Conservation (phyloP, 257 asterid species). For the Marsdenia floribunda region DNA sequence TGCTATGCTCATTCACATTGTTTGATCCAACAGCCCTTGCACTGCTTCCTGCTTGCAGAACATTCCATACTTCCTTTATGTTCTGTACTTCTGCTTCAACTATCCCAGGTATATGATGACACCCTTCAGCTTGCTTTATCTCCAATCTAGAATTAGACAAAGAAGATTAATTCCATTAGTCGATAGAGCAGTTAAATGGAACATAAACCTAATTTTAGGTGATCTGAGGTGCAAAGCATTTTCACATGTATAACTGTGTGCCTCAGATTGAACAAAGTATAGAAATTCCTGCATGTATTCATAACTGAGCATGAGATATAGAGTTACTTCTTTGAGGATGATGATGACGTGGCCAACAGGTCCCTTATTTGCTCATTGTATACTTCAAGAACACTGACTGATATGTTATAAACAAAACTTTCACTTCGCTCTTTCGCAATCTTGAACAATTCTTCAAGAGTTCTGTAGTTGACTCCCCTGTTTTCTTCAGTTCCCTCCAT, state of each 20-base stretch:
- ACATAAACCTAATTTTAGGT: background rate
- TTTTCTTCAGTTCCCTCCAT: conserved; percentile 88
- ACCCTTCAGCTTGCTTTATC: conserved; percentile 96
- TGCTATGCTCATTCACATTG: conserved; percentile 94
- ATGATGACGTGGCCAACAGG: conserved; percentile 57
- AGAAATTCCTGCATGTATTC: background rate
- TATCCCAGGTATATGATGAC: conserved; percentile 86
- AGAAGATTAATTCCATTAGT: background rate
- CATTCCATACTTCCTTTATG: conserved; percentile 77
- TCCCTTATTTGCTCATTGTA: conserved; percentile 96
- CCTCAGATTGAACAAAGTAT: background rate
- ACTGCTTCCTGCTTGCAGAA: conserved; percentile 88
- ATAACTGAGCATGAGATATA: conserved; percentile 1
- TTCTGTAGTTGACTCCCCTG: conserved; percentile 93
- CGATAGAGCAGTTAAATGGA: background rate
- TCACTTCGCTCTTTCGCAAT: conserved; percentile 70
- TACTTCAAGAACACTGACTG: conserved; percentile 98
- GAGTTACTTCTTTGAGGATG: conserved; percentile 74
- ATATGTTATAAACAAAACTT: conserved; percentile 54
- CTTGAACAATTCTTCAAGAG: conserved; percentile 79
- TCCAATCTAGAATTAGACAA: conserved; percentile 54
- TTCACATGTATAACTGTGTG: background rate
- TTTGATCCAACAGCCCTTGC: conserved; percentile 94
- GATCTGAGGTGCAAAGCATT: background rate
- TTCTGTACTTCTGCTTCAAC: conserved; percentile 85